phyloP scores from a whole-genome alignment of 108 stramenopile genomes.

The Seminavis robusta region DNA sequence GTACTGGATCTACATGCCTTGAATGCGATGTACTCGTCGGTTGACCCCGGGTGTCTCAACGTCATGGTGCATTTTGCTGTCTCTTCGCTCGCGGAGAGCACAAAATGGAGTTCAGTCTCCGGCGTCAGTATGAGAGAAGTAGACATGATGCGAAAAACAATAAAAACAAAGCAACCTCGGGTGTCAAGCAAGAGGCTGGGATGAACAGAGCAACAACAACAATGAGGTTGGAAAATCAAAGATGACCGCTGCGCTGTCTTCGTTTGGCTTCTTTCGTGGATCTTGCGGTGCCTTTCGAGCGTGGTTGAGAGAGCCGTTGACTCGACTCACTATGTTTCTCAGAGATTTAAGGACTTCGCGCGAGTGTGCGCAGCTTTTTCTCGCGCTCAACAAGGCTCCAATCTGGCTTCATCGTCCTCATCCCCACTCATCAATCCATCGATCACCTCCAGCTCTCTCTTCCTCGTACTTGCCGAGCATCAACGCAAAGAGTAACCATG shows the following conservation, averaged over 20 bases:
- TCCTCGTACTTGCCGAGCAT: background rate
- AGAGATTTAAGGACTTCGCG: too few relatives aligned
- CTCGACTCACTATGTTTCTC: too few relatives aligned
- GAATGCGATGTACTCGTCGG: slow-evolving; percentile 66
- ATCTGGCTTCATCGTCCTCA: too few relatives aligned
- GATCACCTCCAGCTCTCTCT: background rate
- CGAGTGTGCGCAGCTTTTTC: too few relatives aligned
- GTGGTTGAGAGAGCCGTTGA: too few relatives aligned
- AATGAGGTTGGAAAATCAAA: background rate
- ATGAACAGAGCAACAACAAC: slow-evolving; percentile 2
- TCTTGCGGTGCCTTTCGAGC: too few relatives aligned
- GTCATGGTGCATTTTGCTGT: slow-evolving; percentile 67
- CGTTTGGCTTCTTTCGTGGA: too few relatives aligned
- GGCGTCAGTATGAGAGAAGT: too few relatives aligned
- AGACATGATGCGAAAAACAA: too few relatives aligned
- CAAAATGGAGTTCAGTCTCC: slow-evolving; percentile 68
- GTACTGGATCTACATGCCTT: slow-evolving; percentile 50
- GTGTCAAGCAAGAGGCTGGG: slow-evolving; percentile 7
- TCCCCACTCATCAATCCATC: too few relatives aligned
- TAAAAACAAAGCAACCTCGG: too few relatives aligned
- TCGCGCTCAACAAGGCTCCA: too few relatives aligned
- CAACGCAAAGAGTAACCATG: slow-evolving; percentile 41
- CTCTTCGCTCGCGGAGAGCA: slow-evolving; percentile 48
- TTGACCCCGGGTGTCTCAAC: slow-evolving; percentile 61
- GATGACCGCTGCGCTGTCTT: background rate